Evolutionary conservation across 176 grass and related monocot species (phyloP), one percentile per base, ranked within the genome.

Genomic region (Oryza brachyantha): DNA sequence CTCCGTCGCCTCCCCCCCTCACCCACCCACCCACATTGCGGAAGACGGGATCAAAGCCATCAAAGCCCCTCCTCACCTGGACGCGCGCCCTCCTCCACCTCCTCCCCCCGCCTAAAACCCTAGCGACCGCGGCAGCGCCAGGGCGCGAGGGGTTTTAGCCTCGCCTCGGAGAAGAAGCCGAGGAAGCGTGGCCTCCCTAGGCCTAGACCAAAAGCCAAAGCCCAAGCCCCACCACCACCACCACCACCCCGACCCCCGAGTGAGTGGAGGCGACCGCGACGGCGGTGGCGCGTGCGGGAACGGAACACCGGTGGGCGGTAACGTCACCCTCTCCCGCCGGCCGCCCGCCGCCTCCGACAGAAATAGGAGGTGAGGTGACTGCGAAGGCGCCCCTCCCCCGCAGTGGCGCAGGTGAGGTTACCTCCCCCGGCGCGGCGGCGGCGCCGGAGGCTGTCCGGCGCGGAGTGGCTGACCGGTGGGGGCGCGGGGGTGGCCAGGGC

Each of bases 81-180:
- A 50, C 16, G 45, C 45, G 46, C 46, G 46, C 46, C 46, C 13
- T n/a, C 55, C 13, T 2, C 10, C 32, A 11, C 27, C 57, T 26
- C 38, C 28, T 6, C 78, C n/a, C n/a, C n/a, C n/a, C n/a, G 46
- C 78, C 70, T 62, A 50, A 75, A 80, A 75, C 84, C 62, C 77
- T 75, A 75, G 10, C 46, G 27, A 2, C 29, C 28, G 3, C 28
- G 4, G 31, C 31, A 32, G 31, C 31, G 31, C 31, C 31, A 32
- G 3, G 31, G 4, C 31, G 31, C 3, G 42, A 31, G 16, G 35
- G 43, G 43, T 52, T 77, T 32, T 73, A 11, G 3, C 72, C 24
- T 28, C 16, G n/a, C 10, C 3, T 29, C 14, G 38, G 70, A 61
- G 70, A 73, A 29, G 45, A 73, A 29, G 45, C 61, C 48, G 50